Evolutionary conservation across 495 filamentous ascomycete genomes (phyloP), one percentile per base, ranked within the genome.

Genomic region (Penicillium psychrofluorescens): DNA sequence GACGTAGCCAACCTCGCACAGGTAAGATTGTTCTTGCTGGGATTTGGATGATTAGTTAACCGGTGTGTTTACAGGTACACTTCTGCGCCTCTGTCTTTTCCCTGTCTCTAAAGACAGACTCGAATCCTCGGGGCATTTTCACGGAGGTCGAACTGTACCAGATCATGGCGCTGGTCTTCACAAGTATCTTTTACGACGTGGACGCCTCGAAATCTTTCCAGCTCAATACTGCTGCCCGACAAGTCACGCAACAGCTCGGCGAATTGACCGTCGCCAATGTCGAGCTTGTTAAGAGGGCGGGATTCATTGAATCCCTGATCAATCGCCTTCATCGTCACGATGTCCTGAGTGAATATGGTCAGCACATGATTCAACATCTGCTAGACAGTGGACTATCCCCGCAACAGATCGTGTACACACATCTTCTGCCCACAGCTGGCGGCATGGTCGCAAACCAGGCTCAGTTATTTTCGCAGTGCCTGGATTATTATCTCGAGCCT

Each of bases 71-170:
- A 22, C 82, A 81, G 3, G 77, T 84, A 6, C 76, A 84, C 53
- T 90, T 92, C 39, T 84, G 77, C 2, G 74, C 88, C 7, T 75
- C 74, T 27, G 57, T 90, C 27, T 89, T 90, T 58, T 78, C 77
- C 15, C 71, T 95, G 2, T 82, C 88, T 0, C 64, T 95, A 46
- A 85, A 86, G 66, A 83, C 78, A 30, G 75, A 79, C 46, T 75
- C 80, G 22, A 79, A 82, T 53, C 72, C 80, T 8, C 76, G 75
- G 45, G 85, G 84, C 5, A 64, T 88, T 29, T 90, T 88, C 66
- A 85, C 79, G 7, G 84, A 86, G 51, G 77, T 90, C 32, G 86
- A 92, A 62, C 64, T 92, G 46, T 90, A 88, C 62, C 79, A 77
- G 62, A 77, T 82, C n/a, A 65, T 94, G 7, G 73, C 84, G 0